A percentile compares a stretch with the other conserved stretches of the same genome.
phyloP scores from a whole-genome alignment of 1,284 basidiomycete species.

The Phellopilus nigrolimitatus region DNA sequence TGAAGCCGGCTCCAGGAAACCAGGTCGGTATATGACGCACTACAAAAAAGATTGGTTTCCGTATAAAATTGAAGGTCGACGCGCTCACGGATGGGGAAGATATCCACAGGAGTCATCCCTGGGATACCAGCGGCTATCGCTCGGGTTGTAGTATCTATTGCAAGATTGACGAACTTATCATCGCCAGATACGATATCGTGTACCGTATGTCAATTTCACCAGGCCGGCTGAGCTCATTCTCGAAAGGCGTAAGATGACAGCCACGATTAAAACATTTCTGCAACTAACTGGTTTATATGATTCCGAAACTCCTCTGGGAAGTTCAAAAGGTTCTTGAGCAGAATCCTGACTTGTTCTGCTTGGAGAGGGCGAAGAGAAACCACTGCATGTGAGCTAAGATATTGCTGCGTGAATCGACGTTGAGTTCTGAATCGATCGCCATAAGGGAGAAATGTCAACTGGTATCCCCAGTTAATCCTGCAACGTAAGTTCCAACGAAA shows the following conservation, averaged over 20 bases:
- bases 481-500: no score
- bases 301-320: no score
- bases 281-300: no score
- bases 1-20: slow-evolving; percentile 27
- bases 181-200: slow-evolving; percentile 28
- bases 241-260: not conserved
- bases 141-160: not conserved
- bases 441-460: no score
- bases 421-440: no score
- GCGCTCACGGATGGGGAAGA: slow-evolving; percentile 5
- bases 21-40: slow-evolving; percentile 11
- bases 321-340: no score
- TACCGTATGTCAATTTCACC: slow-evolving; percentile 22
- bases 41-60: not conserved
- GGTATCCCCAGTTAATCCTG: no score
- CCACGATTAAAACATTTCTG: not conserved
- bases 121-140: not conserved
- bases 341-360: no score
- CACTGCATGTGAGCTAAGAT: no score
- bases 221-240: not conserved
- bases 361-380: no score
- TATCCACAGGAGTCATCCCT: slow-evolving; percentile 1
- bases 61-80: not conserved
- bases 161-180: not conserved
- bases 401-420: no score